Evolutionary conservation across 2,329 filamentous ascomycete genomes (phyloP).

Genomic region (Dothidotthia symphoricarpi): DNA sequence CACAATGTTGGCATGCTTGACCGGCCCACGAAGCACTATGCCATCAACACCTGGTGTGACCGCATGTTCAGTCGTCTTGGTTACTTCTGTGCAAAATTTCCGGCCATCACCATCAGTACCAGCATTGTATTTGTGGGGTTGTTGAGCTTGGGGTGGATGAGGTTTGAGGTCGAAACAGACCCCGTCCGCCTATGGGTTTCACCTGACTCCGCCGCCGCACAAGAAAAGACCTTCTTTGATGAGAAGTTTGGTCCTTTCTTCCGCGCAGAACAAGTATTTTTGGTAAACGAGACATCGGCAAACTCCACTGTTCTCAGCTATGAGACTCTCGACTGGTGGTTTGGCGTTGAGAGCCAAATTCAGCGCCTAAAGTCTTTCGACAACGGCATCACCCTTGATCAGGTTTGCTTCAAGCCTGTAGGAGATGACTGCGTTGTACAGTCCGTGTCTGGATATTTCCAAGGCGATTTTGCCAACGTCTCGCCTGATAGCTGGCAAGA

Average conservation of each 20-base stretch:
- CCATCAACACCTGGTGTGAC: constrained; percentile 80
- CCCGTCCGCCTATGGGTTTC: constrained; percentile 96
- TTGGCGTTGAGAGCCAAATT: constrained; percentile 79
- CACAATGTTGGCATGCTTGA: constrained; percentile 75
- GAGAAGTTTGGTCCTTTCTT: constrained; percentile 93
- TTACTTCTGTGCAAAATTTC: constrained; percentile 76
- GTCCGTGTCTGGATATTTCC: constrained; percentile 87
- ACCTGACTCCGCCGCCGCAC: constrained; percentile 81
- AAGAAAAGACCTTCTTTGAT: constrained; percentile 94
- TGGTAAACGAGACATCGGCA: constrained; percentile 79
- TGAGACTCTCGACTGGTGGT: constrained; percentile 91
- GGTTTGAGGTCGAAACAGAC: constrained; percentile 85
- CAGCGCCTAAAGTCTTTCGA: constrained; percentile 67
- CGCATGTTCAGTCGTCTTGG: constrained; percentile 77
- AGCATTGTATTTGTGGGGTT: constrained; percentile 74
- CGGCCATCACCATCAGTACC: constrained; percentile 73
- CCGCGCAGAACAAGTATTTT: constrained; percentile 85
- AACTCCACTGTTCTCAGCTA: constrained; percentile 78
- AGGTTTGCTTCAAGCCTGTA: constrained; percentile 93
- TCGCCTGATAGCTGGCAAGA: constrained; percentile 68
- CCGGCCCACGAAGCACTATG: constrained; percentile 74
- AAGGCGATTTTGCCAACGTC: constrained; percentile 62
- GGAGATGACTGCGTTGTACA: constrained; percentile 89
- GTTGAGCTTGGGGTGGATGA: constrained; percentile 82
- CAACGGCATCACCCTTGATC: constrained; percentile 68